Evolutionary conservation across 2,329 filamentous ascomycete genomes (phyloP), one percentile per base, ranked within the genome.

Genomic region (Colletotrichum euphorbiae): DNA sequence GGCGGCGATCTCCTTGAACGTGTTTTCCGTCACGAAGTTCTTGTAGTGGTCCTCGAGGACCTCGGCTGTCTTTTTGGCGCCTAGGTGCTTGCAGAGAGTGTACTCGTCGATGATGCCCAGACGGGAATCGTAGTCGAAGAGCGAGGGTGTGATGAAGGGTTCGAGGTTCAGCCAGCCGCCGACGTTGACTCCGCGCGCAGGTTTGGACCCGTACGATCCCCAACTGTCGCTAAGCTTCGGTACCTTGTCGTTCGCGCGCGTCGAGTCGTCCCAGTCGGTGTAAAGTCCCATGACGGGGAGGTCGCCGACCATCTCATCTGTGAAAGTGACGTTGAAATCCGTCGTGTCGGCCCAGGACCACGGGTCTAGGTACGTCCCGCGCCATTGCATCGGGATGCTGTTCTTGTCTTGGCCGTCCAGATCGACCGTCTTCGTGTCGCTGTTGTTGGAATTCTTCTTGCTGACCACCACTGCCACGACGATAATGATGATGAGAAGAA

Each of bases 261-360:
- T 83, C 24, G 90, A 92, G 79, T 99, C 94, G 77, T 98, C 91
- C 93, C 93, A 99, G 1, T 88, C 85, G 0, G 89, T 89, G 75
- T 92, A 91, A 24, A 99, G 85, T 0, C 96, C 96, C 90, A 98
- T 98, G 68, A 98, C 79, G 0, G 93, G 91, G n/a, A 99, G 84
- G 3, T 91, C 92, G 19, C 96, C 96, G 0, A 98, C 91, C 13
- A 89, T 94, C 56, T 89, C 87, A 69, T 91, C 89, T 0, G 96
- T 99, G 77, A 97, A 99, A 0, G 96, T 98, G 69, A 95, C 87
- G 76, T 99, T 99, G 83, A 98, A 97, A 74, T 94, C 93, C 0
- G 85, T 87, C 0, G 94, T 98, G 73, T 97, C 91, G 72, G 92
- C 91, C 96, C 96, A 99, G 2, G 91, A 90, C 78, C 93, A 97